Conservation (phyloP, 2,329 filamentous ascomycete genomes). For the Monosporascus cannonballus region DNA sequence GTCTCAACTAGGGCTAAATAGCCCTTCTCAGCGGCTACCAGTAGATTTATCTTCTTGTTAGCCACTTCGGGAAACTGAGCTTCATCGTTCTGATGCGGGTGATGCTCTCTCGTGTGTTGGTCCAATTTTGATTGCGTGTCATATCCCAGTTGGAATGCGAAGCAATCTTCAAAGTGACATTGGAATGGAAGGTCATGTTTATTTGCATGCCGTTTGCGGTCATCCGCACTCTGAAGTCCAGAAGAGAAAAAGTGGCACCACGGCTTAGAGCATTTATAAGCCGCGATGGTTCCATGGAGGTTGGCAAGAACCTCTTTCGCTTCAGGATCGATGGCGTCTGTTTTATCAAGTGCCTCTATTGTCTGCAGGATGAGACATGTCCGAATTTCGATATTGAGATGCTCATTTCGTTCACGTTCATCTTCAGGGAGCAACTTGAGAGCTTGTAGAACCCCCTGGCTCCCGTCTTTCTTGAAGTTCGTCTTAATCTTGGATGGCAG, state of each 20-base stretch:
- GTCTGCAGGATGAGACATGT: background rate
- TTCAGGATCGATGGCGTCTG: background rate
- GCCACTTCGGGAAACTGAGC: background rate
- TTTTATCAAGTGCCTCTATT: background rate
- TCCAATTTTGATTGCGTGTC: background rate
- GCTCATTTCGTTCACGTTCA: background rate
- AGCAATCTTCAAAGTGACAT: background rate
- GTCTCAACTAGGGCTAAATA: background rate
- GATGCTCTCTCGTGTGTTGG: background rate
- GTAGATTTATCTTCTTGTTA: background rate
- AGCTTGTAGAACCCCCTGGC: background rate
- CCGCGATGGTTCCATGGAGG: background rate
- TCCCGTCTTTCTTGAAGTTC: background rate
- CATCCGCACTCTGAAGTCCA: constrained; percentile 1
- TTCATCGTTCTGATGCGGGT: background rate
- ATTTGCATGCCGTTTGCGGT: background rate
- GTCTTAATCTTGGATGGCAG: background rate
- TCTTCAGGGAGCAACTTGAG: background rate
- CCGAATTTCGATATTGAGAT: background rate
- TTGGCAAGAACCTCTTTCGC: background rate
- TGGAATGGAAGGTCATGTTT: background rate
- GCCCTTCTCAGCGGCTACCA: background rate
- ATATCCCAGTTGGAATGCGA: background rate
- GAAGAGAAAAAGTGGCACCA: constrained; percentile 4
- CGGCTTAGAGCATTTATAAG: constrained; percentile 6